Conservation (phyloP, 2,329 filamentous ascomycete genomes). For the Penicillium sp. region DNA sequence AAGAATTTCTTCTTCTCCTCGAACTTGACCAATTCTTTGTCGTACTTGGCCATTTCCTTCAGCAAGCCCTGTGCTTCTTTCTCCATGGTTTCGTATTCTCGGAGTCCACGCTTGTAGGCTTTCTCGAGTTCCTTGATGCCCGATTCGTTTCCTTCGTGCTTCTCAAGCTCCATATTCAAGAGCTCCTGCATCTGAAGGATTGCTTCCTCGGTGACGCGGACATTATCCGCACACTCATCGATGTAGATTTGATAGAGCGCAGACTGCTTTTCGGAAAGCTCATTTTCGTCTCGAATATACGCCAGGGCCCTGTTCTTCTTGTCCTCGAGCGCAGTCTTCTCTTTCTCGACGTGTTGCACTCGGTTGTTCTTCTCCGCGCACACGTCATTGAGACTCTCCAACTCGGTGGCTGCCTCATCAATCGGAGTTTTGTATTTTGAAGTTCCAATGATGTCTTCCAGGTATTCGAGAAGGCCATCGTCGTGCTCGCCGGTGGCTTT, state of each 20-base stretch:
- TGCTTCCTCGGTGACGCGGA: slow-evolving; percentile 83
- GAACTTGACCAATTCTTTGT: slow-evolving; percentile 95
- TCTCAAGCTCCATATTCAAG: slow-evolving; percentile 83
- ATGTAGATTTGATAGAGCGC: slow-evolving; percentile 91
- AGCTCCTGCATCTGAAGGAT: slow-evolving; percentile 87
- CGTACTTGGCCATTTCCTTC: slow-evolving; percentile 88
- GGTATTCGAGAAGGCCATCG: slow-evolving; percentile 90
- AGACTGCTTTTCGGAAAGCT: slow-evolving; percentile 83
- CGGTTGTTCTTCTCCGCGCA: slow-evolving; percentile 93
- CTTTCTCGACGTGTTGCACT: slow-evolving; percentile 97
- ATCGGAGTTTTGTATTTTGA: slow-evolving; percentile 98
- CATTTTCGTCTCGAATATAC: slow-evolving; percentile 89
- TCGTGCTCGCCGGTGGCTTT: slow-evolving; percentile 95
- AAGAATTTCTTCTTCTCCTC: slow-evolving; percentile 98
- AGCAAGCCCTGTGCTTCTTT: slow-evolving; percentile 75
- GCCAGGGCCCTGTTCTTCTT: slow-evolving; percentile 94
- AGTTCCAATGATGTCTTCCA: slow-evolving; percentile 98
- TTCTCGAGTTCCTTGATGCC: slow-evolving; percentile 88
- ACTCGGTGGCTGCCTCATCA: slow-evolving; percentile 85
- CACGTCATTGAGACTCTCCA: slow-evolving; percentile 89
- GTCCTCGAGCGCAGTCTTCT: slow-evolving; percentile 87
- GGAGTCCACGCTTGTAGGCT: slow-evolving; percentile 75
- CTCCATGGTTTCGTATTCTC: slow-evolving; percentile 78
- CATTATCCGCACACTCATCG: slow-evolving; percentile 82
- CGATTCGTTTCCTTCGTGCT: slow-evolving; percentile 85